Percentiles rank a stretch among this genome's conserved stretches.
These are phyloP conservation scores for Beauveria rudraprayagi DNA, from an alignment of 2,329 filamentous ascomycete genomes.

Conservation along the genomic window DNA sequence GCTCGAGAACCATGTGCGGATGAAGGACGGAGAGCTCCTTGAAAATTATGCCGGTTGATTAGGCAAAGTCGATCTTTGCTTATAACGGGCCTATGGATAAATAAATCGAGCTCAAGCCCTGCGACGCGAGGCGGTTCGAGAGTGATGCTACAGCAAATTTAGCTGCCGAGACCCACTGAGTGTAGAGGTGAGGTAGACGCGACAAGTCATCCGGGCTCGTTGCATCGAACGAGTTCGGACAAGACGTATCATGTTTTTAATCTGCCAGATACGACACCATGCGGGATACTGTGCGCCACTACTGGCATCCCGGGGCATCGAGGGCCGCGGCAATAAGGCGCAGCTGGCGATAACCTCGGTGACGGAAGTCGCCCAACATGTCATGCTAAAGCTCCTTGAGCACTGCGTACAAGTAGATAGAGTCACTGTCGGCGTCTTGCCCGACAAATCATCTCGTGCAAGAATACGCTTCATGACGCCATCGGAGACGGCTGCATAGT, in stretches of 20 bases:
- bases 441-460: background rate
- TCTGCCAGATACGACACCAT: background rate
- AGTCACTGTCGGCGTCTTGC: background rate
- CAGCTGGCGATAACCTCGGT: background rate
- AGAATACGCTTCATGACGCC: background rate
- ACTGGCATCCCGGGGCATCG: background rate
- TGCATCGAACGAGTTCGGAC: background rate
- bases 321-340: background rate
- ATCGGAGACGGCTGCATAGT: background rate
- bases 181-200: background rate
- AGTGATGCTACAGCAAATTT: background rate
- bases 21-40: background rate
- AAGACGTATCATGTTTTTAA: background rate
- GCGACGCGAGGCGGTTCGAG: background rate
- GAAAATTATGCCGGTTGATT: background rate
- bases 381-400: background rate
- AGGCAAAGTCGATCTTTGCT: background rate
- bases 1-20: background rate
- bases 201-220: background rate
- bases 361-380: background rate
- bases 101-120: background rate
- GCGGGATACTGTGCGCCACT: background rate
- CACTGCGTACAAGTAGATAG: background rate
- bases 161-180: background rate
- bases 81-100: background rate